These are phyloP conservation scores for Mycena citricolor DNA, from an alignment of 1,284 basidiomycete species.

Conservation along the genomic window DNA sequence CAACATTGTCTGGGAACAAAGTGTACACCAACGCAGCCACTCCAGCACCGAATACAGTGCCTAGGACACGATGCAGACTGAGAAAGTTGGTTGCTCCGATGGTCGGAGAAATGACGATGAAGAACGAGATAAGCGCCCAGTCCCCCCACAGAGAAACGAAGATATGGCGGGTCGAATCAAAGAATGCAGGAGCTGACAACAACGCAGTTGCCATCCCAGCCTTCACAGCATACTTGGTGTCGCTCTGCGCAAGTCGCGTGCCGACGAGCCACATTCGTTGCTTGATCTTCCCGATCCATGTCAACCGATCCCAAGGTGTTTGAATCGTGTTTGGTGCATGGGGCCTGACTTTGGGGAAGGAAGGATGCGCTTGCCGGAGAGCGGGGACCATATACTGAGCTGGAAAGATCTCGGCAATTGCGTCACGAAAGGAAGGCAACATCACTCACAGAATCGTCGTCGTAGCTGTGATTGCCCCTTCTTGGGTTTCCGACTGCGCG, in stretches of 20 bases:
- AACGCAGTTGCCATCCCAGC: constrained; percentile 80
- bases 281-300: constrained; percentile 58
- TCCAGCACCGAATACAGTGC: constrained; percentile 85
- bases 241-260: constrained; percentile 67
- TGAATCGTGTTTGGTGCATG: constrained; percentile 85
- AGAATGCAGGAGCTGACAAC: constrained; percentile 84
- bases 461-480: constrained; percentile 14
- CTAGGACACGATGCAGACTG: constrained; percentile 74
- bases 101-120: constrained; percentile 87
- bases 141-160: constrained; percentile 87
- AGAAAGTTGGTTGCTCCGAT: constrained; percentile 88
- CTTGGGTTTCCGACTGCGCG: not conserved
- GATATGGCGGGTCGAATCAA: constrained; percentile 70
- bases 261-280: constrained; percentile 78
- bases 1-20: constrained; percentile 74
- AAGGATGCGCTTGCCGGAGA: constrained; percentile 57
- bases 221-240: constrained; percentile 88
- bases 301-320: constrained; percentile 67
- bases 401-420: constrained; percentile 28
- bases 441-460: constrained; percentile 42
- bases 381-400: constrained; percentile 64
- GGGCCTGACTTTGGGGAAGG: constrained; percentile 80
- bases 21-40: constrained; percentile 74
- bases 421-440: not conserved
- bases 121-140: constrained; percentile 95